Conservation (phyloP, 495 filamentous ascomycete species). For the Hypoxylon intermedium region DNA sequence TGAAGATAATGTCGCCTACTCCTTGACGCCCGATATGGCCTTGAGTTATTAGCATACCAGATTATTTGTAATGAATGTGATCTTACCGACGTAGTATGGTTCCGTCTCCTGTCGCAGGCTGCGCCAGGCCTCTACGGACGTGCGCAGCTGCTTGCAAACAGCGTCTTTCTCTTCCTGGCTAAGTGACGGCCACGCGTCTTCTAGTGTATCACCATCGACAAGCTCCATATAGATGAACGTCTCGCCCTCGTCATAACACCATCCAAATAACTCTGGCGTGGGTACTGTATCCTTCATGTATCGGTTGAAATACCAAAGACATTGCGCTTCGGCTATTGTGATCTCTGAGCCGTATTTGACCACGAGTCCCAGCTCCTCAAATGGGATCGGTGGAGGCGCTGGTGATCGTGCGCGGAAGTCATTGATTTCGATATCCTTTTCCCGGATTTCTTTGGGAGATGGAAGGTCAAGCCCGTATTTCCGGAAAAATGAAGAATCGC, state of each 20-base stretch:
- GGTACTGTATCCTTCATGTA: slow-evolving; percentile 47
- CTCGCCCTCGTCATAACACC: slow-evolving; percentile 49
- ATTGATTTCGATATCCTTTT: slow-evolving; percentile 5
- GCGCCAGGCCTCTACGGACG: slow-evolving; percentile 32
- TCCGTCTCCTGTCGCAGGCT: slow-evolving; percentile 44
- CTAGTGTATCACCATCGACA: slow-evolving; percentile 49
- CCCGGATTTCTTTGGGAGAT: slow-evolving; percentile 8
- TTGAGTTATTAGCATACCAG: slow-evolving; percentile 9
- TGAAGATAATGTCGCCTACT: slow-evolving; percentile 47
- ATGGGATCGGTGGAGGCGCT: slow-evolving; percentile 18
- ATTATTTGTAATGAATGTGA: neutral
- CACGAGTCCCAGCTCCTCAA: slow-evolving; percentile 48
- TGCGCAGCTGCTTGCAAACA: slow-evolving; percentile 48
- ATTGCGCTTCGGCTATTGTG: slow-evolving; percentile 52
- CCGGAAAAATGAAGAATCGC: slow-evolving; percentile 11
- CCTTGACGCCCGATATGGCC: slow-evolving; percentile 43
- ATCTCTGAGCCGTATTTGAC: slow-evolving; percentile 52
- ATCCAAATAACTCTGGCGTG: slow-evolving; percentile 58
- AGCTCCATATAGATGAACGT: slow-evolving; percentile 60
- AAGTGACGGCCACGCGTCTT: slow-evolving; percentile 48
- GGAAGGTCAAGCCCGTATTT: neutral
- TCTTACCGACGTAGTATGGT: slow-evolving; percentile 36
- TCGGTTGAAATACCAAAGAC: slow-evolving; percentile 51
- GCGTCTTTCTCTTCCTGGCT: slow-evolving; percentile 40
- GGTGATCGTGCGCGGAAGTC: slow-evolving; percentile 3